Conservation (phyloP, 1,139 yeast genomes). For the Casaregolazyma lundiana region DNA sequence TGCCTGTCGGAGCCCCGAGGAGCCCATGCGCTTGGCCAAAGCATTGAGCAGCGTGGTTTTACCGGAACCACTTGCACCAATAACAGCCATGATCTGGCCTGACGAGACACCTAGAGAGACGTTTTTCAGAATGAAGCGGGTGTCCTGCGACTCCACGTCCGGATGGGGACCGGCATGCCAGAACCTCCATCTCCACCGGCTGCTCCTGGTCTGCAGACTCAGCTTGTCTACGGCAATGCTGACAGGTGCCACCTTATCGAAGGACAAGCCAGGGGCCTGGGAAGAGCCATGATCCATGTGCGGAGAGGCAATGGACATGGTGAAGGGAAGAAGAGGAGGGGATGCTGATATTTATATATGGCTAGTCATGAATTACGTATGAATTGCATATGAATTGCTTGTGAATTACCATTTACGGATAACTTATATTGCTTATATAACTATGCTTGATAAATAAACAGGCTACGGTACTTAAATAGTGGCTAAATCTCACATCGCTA, state of each 20-base stretch:
- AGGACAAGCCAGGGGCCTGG: neutral
- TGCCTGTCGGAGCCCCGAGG: constrained; percentile 24
- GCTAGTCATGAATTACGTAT: no score
- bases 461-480: no score
- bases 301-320: no score
- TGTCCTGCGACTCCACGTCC: neutral
- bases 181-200: neutral
- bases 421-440: no score
- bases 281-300: neutral
- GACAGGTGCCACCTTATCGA: constrained; percentile 6
- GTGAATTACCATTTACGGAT: no score
- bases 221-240: neutral
- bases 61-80: constrained; percentile 87
- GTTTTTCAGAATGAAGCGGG: constrained; percentile 33
- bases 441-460: no score
- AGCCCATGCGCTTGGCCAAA: constrained; percentile 57
- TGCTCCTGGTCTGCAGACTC: neutral
- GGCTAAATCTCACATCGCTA: no score
- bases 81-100: constrained; percentile 59
- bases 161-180: neutral
- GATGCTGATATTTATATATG: no score
- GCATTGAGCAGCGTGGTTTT: constrained; percentile 76
- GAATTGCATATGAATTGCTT: no score
- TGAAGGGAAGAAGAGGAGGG: no score
- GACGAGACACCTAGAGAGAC: constrained; percentile 53